These are phyloP conservation scores for Phytophthora fragariaefolia DNA, from an alignment of 352 stramenopile genomes.

Conservation along the genomic window DNA sequence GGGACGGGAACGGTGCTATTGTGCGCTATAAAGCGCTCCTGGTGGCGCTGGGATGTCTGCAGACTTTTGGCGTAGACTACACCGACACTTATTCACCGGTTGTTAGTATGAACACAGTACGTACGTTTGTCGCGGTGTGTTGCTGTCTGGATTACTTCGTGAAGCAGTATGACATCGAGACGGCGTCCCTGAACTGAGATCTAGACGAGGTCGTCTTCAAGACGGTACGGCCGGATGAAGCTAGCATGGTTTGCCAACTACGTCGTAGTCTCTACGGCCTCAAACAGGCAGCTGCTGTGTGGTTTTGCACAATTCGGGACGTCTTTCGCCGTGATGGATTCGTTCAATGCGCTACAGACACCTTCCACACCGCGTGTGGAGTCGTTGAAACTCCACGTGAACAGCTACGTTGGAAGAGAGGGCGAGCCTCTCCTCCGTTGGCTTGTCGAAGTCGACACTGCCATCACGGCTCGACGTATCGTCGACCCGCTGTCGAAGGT, in stretches of 20 bases:
- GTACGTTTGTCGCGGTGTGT: not conserved
- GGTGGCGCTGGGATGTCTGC: not conserved
- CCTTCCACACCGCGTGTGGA: too few species aligned
- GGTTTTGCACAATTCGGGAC: slow-evolving; percentile 29
- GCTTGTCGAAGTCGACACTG: too few species aligned
- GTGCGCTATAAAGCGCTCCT: not conserved
- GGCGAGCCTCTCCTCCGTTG: too few species aligned
- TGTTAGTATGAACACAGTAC: not conserved
- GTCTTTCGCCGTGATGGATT: slow-evolving; percentile 6
- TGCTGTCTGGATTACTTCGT: not conserved
- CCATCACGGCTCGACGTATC: too few species aligned
- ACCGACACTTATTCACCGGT: not conserved
- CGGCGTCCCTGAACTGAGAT: slow-evolving; percentile 7
- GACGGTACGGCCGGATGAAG: slow-evolving; percentile 16
- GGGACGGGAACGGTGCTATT: not conserved
- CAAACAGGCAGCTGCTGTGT: slow-evolving; percentile 42
- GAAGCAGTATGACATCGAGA: not conserved
- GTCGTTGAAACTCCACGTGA: too few species aligned
- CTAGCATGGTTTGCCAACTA: slow-evolving; percentile 33
- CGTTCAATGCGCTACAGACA: not conserved
- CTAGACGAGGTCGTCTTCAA: slow-evolving; percentile 37
- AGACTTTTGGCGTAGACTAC: not conserved
- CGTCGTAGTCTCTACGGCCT: slow-evolving; percentile 41
- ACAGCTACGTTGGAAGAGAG: too few species aligned
- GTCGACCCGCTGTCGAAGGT: too few species aligned